These are phyloP conservation scores for Dalbergia oliveri DNA, from an alignment of 306 rosid species.

Conservation along the genomic window DNA sequence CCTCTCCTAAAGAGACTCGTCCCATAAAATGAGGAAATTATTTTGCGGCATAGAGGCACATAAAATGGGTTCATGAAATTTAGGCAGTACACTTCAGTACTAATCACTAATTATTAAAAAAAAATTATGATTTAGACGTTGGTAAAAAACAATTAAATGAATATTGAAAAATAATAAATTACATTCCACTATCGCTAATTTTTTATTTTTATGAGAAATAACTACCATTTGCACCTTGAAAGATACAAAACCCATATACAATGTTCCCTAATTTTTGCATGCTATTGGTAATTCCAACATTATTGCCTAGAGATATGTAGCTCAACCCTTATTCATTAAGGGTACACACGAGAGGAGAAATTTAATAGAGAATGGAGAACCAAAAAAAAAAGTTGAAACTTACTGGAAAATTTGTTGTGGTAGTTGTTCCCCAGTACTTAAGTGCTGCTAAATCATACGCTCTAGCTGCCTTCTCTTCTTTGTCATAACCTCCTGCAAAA, in stretches of 20 bases:
- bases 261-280: not conserved
- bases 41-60: not conserved
- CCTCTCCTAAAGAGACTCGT: slow-evolving; percentile 34
- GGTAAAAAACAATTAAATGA: too few species aligned
- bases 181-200: too few species aligned
- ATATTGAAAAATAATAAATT: too few species aligned
- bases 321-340: slow-evolving; percentile 33
- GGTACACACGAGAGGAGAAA: not conserved
- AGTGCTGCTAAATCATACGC: slow-evolving; percentile 94
- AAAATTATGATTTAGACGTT: too few species aligned
- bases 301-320: slow-evolving; percentile 18
- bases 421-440: slow-evolving; percentile 94
- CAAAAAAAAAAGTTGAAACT: slow-evolving; percentile 33
- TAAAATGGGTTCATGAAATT: too few species aligned
- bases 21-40: slow-evolving; percentile 47
- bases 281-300: slow-evolving; percentile 27
- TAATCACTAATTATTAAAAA: too few species aligned
- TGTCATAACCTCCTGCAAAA: slow-evolving; percentile 86
- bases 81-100: too few species aligned
- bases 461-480: slow-evolving; percentile 96
- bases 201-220: too few species aligned
- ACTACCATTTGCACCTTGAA: too few species aligned
- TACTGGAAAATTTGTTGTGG: slow-evolving; percentile 95
- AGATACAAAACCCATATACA: too few species aligned
- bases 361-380: not conserved